These are phyloP conservation scores for Pseudozyma thailandica DNA, from an alignment of 1,284 basidiomycete genomes.

Conservation along the genomic window DNA sequence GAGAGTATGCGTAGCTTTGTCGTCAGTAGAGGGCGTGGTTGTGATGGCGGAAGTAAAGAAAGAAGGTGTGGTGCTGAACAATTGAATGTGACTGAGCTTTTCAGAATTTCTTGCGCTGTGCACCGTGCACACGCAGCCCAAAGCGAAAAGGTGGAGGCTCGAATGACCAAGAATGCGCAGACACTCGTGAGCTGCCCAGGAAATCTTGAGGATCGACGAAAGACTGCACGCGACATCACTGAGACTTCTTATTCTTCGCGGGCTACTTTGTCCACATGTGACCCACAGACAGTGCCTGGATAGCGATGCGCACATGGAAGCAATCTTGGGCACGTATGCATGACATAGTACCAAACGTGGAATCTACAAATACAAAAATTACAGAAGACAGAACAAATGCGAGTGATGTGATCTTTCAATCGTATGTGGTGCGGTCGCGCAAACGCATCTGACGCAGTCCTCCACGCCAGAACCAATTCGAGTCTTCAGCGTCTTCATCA, in stretches of 20 bases:
- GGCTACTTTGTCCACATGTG: too few species aligned
- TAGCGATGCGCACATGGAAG: too few species aligned
- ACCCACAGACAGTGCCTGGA: too few species aligned
- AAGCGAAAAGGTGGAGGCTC: constrained; percentile 13
- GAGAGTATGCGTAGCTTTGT: too few species aligned
- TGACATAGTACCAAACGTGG: too few species aligned
- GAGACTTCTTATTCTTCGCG: too few species aligned
- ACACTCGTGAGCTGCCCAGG: constrained; percentile 3
- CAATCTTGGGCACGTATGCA: too few species aligned
- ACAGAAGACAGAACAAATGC: background rate
- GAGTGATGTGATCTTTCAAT: constrained; percentile 13
- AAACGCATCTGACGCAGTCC: constrained; percentile 51
- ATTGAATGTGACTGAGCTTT: constrained; percentile 15
- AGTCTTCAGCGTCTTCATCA: constrained; percentile 28
- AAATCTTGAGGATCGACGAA: too few species aligned
- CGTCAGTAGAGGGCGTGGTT: background rate
- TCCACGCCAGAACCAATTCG: constrained; percentile 60
- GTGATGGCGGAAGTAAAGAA: background rate
- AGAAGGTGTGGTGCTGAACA: too few species aligned
- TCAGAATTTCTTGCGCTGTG: background rate
- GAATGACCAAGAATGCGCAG: constrained; percentile 2
- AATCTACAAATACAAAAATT: constrained; percentile 14
- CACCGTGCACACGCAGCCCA: constrained; percentile 21
- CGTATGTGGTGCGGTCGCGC: constrained; percentile 54
- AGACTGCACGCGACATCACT: constrained; percentile 33